These are phyloP conservation scores for Diplodia intermedia DNA, from an alignment of 2,329 filamentous ascomycete species.

Conservation along the genomic window DNA sequence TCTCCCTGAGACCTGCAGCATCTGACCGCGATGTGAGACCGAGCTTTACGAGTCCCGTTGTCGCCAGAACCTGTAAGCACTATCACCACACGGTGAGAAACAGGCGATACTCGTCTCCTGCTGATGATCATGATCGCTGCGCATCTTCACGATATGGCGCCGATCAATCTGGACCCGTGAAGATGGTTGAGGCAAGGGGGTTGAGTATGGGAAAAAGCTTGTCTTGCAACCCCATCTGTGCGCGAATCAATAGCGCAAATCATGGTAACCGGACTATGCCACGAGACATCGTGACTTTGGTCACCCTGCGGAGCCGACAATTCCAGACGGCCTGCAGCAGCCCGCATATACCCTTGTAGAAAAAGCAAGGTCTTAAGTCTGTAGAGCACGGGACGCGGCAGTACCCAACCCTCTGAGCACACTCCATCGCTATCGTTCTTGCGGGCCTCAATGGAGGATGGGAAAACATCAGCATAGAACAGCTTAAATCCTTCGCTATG, in stretches of 20 bases:
- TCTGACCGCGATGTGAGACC: constrained; percentile 20
- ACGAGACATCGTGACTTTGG: neutral
- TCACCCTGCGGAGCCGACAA: neutral
- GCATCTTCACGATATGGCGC: neutral
- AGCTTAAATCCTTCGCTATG: neutral
- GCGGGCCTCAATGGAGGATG: neutral
- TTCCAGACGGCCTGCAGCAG: neutral
- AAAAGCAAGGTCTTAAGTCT: neutral
- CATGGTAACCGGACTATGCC: neutral
- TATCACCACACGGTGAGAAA: neutral
- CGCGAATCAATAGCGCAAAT: constrained; percentile 9
- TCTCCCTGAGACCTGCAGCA: constrained; percentile 16
- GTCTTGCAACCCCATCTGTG: constrained; percentile 1
- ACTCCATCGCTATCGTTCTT: neutral
- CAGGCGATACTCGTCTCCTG: neutral
- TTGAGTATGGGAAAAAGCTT: neutral
- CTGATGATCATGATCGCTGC: too few relatives aligned
- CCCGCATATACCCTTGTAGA: constrained; percentile 1
- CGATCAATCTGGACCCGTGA: neutral
- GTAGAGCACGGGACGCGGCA: neutral
- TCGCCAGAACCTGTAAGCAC: neutral
- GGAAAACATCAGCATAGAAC: neutral
- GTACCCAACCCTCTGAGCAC: neutral
- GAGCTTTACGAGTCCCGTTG: neutral
- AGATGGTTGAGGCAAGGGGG: constrained; percentile 18